phyloP scores from a whole-genome alignment of 1,284 basidiomycete species.

The Volvariella surrecta region DNA sequence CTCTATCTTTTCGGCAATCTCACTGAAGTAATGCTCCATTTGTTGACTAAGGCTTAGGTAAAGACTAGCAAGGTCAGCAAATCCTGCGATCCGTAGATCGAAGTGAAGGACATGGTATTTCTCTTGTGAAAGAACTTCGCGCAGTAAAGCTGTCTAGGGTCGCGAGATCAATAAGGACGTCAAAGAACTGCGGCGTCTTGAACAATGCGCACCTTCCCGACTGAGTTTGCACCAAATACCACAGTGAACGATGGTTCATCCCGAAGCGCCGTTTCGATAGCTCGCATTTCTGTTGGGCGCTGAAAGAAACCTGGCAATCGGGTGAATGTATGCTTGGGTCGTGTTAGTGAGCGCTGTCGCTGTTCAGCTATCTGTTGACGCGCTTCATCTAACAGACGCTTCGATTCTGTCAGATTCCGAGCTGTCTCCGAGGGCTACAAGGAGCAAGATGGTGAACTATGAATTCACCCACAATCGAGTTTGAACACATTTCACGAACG shows the following conservation, averaged over 20 bases:
- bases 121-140: conserved; percentile 61
- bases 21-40: conserved; percentile 74
- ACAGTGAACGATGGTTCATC: conserved; percentile 74
- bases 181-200: not conserved
- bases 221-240: conserved; percentile 71
- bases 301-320: conserved; percentile 66
- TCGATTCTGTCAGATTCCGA: conserved; percentile 69
- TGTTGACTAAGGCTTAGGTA: conserved; percentile 70
- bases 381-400: conserved; percentile 65
- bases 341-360: conserved; percentile 54
- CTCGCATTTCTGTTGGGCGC: conserved; percentile 55
- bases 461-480: not conserved
- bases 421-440: conserved; percentile 68
- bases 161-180: not conserved
- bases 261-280: conserved; percentile 54
- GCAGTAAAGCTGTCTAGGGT: conserved; percentile 60
- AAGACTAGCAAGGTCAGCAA: conserved; percentile 69
- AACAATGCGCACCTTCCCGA: conserved; percentile 55
- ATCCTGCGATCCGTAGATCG: conserved; percentile 76
- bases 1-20: conserved; percentile 45
- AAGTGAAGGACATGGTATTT: conserved; percentile 76
- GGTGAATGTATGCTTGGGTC: conserved; percentile 71
- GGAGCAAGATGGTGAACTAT: conserved; percentile 5
- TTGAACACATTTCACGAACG: conserved; percentile 30
- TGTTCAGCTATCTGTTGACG: conserved; percentile 62